These are phyloP conservation scores for Globisporangium solare DNA, from an alignment of 352 stramenopile species.

Conservation along the genomic window DNA sequence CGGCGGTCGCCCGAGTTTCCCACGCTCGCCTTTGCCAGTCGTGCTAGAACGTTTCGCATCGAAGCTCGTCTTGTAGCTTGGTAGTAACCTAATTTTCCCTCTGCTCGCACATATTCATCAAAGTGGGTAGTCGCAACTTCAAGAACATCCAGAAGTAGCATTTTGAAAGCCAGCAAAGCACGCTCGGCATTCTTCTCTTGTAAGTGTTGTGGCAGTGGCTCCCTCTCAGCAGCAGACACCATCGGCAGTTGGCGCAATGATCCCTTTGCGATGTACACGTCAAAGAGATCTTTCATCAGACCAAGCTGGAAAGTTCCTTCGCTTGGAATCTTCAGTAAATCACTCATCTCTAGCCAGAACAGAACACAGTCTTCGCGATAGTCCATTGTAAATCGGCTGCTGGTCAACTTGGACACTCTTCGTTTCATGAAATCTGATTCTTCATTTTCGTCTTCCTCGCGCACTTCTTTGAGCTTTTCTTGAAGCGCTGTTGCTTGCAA, in stretches of 20 bases:
- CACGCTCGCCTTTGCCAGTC: constrained; percentile 35
- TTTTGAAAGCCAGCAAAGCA: constrained; percentile 48
- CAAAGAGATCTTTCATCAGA: constrained; percentile 56
- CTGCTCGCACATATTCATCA: constrained; percentile 45
- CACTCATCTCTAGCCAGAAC: constrained; percentile 69
- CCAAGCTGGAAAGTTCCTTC: constrained; percentile 49
- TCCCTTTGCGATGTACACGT: constrained; percentile 43
- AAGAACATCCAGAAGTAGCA: constrained; percentile 55
- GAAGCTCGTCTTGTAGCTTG: constrained; percentile 33
- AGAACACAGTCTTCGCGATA: constrained; percentile 58
- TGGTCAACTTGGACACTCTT: constrained; percentile 27
- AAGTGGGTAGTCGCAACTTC: constrained; percentile 53
- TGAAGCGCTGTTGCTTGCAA: constrained; percentile 32
- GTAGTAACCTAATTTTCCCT: constrained; percentile 32
- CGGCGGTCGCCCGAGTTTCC: constrained; percentile 35
- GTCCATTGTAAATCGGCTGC: constrained; percentile 24
- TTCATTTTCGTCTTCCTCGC: constrained; percentile 8
- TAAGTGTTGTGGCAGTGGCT: constrained; percentile 39
- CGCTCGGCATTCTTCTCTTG: constrained; percentile 37
- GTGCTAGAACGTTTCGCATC: constrained; percentile 51
- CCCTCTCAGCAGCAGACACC: constrained; percentile 41
- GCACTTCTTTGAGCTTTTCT: constrained; percentile 24
- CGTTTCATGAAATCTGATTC: constrained; percentile 3
- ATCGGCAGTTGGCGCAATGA: constrained; percentile 41
- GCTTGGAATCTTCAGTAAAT: constrained; percentile 56